phyloP scores from a whole-genome alignment of 352 stramenopile species.

The Thalassiosira mediterranea region DNA sequence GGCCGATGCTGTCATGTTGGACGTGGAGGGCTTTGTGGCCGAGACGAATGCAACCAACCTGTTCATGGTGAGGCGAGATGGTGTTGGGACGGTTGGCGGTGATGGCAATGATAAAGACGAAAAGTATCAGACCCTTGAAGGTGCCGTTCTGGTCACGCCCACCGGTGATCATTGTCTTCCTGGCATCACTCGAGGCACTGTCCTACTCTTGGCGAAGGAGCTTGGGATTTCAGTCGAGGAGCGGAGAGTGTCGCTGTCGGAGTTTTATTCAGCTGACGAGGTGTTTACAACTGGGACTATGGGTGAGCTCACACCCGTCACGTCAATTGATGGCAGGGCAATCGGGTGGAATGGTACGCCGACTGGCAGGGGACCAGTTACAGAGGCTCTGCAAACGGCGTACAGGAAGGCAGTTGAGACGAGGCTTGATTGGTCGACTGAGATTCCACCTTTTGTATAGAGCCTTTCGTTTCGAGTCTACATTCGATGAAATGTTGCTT shows the following conservation, averaged over 20 bases:
- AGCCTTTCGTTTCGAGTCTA: too few species aligned
- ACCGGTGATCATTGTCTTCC: constrained; percentile 83
- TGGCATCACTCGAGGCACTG: constrained; percentile 79
- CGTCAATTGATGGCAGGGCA: constrained; percentile 80
- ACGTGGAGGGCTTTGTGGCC: constrained; percentile 84
- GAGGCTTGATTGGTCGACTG: constrained; percentile 63
- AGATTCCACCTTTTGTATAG: constrained; percentile 74
- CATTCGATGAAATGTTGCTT: too few species aligned
- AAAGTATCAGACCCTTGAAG: too few species aligned
- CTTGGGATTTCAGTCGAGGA: constrained; percentile 67
- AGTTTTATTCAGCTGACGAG: constrained; percentile 85
- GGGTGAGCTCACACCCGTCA: constrained; percentile 84
- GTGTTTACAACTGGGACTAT: constrained; percentile 87
- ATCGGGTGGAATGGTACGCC: too few species aligned
- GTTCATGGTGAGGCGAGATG: constrained; percentile 84
- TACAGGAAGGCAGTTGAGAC: constrained; percentile 70
- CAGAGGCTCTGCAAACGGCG: constrained; percentile 66
- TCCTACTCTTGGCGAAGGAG: constrained; percentile 72
- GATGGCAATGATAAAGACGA: neutral
- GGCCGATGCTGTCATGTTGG: constrained; percentile 85
- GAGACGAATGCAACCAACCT: constrained; percentile 88
- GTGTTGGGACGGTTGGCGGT: neutral
- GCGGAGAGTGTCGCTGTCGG: constrained; percentile 68
- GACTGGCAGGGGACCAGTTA: constrained; percentile 59
- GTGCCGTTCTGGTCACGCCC: constrained; percentile 76